Conservation (phyloP, 2,329 filamentous ascomycete species). For the Aureobasidium sp. region DNA sequence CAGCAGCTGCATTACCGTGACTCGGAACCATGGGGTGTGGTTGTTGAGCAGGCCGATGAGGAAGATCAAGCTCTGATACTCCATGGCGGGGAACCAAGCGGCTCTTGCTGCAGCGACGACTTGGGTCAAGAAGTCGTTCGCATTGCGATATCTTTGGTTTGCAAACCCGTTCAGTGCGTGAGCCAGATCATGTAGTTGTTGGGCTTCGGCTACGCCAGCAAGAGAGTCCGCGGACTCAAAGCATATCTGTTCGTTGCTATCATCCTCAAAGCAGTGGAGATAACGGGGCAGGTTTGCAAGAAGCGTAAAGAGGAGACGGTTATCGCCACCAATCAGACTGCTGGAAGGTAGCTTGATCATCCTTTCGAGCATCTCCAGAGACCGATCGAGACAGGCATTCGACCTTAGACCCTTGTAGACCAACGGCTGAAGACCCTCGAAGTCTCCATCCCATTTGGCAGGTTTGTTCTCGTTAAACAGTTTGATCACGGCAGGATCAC, state of each 20-base stretch:
- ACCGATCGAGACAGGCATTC: constrained; percentile 68
- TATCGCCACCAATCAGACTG: constrained; percentile 70
- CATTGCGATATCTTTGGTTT: constrained; percentile 54
- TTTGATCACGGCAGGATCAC: constrained; percentile 57
- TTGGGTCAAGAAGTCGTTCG: constrained; percentile 67
- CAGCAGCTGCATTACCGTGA: constrained; percentile 86
- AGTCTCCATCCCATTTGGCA: constrained; percentile 76
- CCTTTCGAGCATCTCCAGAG: constrained; percentile 67
- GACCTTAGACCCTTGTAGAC: constrained; percentile 91
- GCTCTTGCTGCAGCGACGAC: constrained; percentile 66
- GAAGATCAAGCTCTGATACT: constrained; percentile 81
- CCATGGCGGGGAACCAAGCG: constrained; percentile 71
- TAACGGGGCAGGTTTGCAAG: constrained; percentile 88
- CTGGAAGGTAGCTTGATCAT: constrained; percentile 73
- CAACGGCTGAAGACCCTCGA: constrained; percentile 76
- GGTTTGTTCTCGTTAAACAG: constrained; percentile 72
- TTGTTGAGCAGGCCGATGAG: constrained; percentile 89
- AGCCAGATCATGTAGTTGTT: constrained; percentile 59
- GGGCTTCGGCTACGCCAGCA: constrained; percentile 61
- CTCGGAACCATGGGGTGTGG: constrained; percentile 77
- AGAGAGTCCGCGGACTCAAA: constrained; percentile 60
- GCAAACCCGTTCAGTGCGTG: constrained; percentile 63
- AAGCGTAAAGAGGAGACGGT: constrained; percentile 73
- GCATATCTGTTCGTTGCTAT: constrained; percentile 33
- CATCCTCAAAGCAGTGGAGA: constrained; percentile 65